phyloP scores from a whole-genome alignment of 306 rosid genomes.

The Quercus suber region DNA sequence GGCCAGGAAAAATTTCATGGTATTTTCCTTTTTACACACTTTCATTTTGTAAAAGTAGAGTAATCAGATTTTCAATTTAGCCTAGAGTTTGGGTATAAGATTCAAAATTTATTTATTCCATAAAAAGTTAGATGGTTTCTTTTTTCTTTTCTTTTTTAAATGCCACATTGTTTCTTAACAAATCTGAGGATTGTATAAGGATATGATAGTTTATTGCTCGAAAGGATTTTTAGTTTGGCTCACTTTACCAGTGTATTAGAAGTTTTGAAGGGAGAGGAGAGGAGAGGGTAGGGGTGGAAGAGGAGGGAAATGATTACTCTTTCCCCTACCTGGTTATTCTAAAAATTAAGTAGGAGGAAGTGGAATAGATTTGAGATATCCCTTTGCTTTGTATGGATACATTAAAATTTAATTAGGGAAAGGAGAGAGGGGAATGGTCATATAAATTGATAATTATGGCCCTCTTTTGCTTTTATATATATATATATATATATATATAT shows the following conservation, averaged over 20 bases:
- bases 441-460: too few species aligned
- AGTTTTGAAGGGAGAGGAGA: too few species aligned
- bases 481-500: too few species aligned
- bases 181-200: background rate
- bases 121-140: background rate
- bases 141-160: background rate
- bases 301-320: too few species aligned
- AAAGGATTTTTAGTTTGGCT: constrained; percentile 3
- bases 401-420: too few species aligned
- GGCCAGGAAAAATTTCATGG: constrained; percentile 81
- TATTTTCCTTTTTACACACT: constrained; percentile 20
- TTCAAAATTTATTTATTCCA: background rate
- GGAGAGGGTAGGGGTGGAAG: too few species aligned
- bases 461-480: too few species aligned
- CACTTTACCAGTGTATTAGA: background rate
- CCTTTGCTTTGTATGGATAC: too few species aligned
- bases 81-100: background rate
- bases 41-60: background rate
- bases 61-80: background rate
- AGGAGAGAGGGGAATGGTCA: too few species aligned
- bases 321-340: too few species aligned
- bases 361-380: too few species aligned
- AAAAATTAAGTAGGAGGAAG: too few species aligned
- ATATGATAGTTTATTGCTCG: background rate
- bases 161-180: background rate